Percentiles rank a stretch among this genome's conserved stretches.
Conservation (phyloP, 2,329 filamentous ascomycete genomes). For the Emydomyces testavorans region DNA sequence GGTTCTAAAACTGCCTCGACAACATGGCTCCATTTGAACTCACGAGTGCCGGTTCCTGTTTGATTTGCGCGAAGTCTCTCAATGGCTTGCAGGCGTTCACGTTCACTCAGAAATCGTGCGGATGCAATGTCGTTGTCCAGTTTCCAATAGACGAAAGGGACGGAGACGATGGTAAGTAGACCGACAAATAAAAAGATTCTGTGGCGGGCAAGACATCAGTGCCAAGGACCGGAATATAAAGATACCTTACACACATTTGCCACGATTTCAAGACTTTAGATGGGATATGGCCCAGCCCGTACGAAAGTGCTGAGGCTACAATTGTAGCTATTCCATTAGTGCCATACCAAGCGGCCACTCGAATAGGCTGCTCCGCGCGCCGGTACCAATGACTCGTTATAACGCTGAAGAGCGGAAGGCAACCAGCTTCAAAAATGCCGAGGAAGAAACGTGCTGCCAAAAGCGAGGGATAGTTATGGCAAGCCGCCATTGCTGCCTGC, state of each 20-base stretch:
- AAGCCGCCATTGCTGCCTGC: slow-evolving; percentile 39
- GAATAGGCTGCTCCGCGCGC: slow-evolving; percentile 48
- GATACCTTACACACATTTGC: slow-evolving; percentile 36
- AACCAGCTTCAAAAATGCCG: slow-evolving; percentile 44
- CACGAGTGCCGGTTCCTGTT: slow-evolving; percentile 36
- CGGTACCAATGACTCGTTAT: slow-evolving; percentile 40
- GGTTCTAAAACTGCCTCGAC: slow-evolving; percentile 34
- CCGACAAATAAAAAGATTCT: slow-evolving; percentile 52
- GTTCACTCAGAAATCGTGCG: slow-evolving; percentile 38
- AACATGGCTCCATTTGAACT: slow-evolving; percentile 39
- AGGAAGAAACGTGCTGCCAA: slow-evolving; percentile 43
- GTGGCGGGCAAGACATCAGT: slow-evolving; percentile 1
- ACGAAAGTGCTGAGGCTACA: slow-evolving; percentile 46
- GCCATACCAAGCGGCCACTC: slow-evolving; percentile 56
- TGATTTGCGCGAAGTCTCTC: slow-evolving; percentile 43
- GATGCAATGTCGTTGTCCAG: slow-evolving; percentile 48
- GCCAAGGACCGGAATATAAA: not conserved
- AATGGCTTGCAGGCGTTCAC: slow-evolving; percentile 38
- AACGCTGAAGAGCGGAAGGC: slow-evolving; percentile 35
- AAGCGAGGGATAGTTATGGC: slow-evolving; percentile 37
- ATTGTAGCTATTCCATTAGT: slow-evolving; percentile 50
- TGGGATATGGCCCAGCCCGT: slow-evolving; percentile 46
- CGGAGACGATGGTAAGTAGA: slow-evolving; percentile 47
- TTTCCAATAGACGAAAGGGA: slow-evolving; percentile 48
- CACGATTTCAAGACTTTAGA: slow-evolving; percentile 36